Conservation (phyloP, 1,284 basidiomycete species). For the Rhizoctonia solani region DNA sequence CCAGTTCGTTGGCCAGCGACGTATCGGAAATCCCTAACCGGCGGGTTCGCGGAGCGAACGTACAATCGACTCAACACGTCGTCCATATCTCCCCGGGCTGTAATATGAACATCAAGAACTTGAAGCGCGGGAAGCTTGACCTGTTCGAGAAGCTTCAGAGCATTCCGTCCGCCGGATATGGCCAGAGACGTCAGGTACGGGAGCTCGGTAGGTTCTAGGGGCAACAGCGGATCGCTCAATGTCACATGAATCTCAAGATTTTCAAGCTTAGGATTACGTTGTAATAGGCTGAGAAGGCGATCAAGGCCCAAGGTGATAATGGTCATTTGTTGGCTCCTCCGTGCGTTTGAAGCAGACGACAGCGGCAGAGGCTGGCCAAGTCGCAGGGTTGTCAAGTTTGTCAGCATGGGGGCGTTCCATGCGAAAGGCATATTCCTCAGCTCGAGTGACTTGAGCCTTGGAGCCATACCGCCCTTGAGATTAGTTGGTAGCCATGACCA, state of each 20-base stretch:
- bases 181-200: conserved; percentile 8
- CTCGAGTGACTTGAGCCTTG: conserved; percentile 20
- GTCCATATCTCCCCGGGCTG: conserved; percentile 28
- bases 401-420: conserved; percentile 24
- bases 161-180: conserved; percentile 30
- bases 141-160: conserved; percentile 17
- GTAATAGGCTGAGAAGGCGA: conserved; percentile 7
- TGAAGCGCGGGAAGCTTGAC: conserved; percentile 29
- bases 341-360: neutral
- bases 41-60: conserved; percentile 15
- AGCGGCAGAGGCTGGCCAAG: conserved; percentile 17
- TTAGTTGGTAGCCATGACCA: conserved; percentile 26
- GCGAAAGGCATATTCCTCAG: conserved; percentile 32
- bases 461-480: conserved; percentile 25
- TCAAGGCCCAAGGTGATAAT: conserved; percentile 24
- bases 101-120: conserved; percentile 30
- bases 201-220: conserved; percentile 27
- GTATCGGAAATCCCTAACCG: conserved; percentile 22
- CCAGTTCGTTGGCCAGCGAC: conserved; percentile 30
- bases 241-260: conserved; percentile 21
- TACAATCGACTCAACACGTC: conserved; percentile 22
- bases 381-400: conserved; percentile 20
- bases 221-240: conserved; percentile 28
- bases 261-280: conserved; percentile 25
- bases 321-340: conserved; percentile 29